Base-by-base conservation (phyloP, 2,329 filamentous ascomycete genomes). In the Chaetomiaceae sp. region DNA sequence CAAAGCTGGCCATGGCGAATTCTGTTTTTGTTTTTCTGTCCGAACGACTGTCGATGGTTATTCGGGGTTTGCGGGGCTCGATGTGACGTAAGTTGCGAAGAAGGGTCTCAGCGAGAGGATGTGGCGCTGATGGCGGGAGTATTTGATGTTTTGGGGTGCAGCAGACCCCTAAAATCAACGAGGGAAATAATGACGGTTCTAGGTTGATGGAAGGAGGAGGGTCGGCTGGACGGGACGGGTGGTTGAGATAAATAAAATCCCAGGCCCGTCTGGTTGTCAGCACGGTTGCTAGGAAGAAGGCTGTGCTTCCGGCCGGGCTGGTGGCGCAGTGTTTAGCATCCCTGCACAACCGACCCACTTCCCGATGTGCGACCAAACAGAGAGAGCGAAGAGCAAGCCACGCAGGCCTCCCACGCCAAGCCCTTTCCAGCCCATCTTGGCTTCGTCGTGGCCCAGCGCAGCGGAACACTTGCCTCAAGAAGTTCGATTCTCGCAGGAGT, bases 1-100 rank as follows among this genome's bases (percentile, higher is more conserved):
- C 91, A 66, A 81, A 78, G 59, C 68, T 69, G 52, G 60, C 59
- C 66, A 65, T 66, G 52, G 55, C 66, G 51, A n/a, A n/a, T n/a
- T n/a, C n/a, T n/a, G n/a, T n/a, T n/a, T 51, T 37, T 58, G 53
- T 58, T 48, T 15, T 47, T 4, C 53, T 38, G 17, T 23, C 40
- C 34, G 11, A 36, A 20, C 20, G 20, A 20, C 8, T 39, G 11
- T 12, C 6, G 37, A 11, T 40, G 38, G 39, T 11, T 40, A 7
- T 44, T 31, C 15, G 36, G 22, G 25, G n/a, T 22, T 20, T 27
- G 6, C 19, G 23, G 42, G 29, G 9, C 6, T 20, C 12, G 39
- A 11, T 11, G 39, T 42, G 39, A 42, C 39, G 39, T 42, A 42
- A 42, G 39, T 42, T 22, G 22, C 29, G 29, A 15, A 11, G 34